Conservation (phyloP, 352 stramenopile species). For the Paralagenidium karlingii region DNA sequence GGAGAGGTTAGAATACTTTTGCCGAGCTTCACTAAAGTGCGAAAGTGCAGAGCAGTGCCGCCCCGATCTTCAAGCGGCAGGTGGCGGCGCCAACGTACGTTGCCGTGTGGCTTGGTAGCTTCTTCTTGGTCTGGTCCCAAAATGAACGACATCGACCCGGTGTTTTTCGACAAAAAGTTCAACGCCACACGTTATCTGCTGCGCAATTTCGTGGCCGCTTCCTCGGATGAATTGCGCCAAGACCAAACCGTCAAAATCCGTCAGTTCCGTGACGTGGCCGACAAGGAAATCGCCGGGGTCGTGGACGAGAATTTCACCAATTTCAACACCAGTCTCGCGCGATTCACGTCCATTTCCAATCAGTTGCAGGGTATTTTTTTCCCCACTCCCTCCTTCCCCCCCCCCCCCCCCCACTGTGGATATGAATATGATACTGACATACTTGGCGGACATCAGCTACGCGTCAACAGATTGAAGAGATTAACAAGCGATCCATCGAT, state of each 20-base stretch:
- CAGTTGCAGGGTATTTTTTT: constrained; percentile 53
- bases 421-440: background rate
- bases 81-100: too few relatives aligned
- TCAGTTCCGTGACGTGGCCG: constrained; percentile 42
- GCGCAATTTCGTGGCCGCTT: constrained; percentile 50
- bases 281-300: constrained; percentile 68
- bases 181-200: constrained; percentile 68
- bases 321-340: constrained; percentile 74
- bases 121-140: too few relatives aligned
- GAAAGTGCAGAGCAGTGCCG: too few relatives aligned
- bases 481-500: constrained; percentile 50
- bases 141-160: constrained; percentile 57
- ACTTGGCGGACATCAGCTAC: constrained; percentile 22
- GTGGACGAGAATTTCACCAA: constrained; percentile 77
- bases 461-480: constrained; percentile 49
- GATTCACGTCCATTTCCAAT: constrained; percentile 64
- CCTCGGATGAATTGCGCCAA: constrained; percentile 46
- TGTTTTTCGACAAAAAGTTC: constrained; percentile 82
- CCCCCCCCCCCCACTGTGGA: too few relatives aligned
- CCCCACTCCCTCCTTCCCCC: too few relatives aligned
- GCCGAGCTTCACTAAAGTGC: too few relatives aligned
- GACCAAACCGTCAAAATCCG: constrained; percentile 56
- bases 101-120: too few relatives aligned
- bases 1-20: too few relatives aligned
- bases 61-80: too few relatives aligned